Percentiles rank a stretch among this genome's conserved stretches.
phyloP scores from a whole-genome alignment of 169 alveolate genomes.

The Plasmodium chabaudi region DNA sequence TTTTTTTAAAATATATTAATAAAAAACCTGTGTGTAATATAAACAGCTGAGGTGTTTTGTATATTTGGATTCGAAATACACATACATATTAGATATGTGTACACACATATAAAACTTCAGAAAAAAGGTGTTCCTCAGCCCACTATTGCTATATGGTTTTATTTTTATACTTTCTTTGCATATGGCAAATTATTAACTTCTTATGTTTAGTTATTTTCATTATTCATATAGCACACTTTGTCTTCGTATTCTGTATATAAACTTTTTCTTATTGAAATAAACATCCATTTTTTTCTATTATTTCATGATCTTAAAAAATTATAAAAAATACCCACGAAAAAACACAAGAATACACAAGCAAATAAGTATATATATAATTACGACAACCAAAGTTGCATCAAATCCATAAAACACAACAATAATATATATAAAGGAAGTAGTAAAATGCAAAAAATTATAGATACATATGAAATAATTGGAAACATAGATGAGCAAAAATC shows the following conservation, averaged over 20 bases:
- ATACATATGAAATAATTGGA: constrained; percentile 66
- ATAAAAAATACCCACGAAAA: too few relatives aligned
- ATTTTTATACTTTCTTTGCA: neutral
- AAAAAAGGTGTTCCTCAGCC: neutral
- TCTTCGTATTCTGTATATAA: neutral
- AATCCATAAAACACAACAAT: neutral
- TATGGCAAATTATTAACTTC: neutral
- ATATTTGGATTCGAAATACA: too few relatives aligned
- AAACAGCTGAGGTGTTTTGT: too few relatives aligned
- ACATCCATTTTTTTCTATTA: too few relatives aligned
- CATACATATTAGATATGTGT: too few relatives aligned
- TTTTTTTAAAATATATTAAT: neutral
- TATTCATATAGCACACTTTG: constrained; percentile 1
- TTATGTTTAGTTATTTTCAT: neutral
- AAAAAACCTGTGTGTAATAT: too few relatives aligned
- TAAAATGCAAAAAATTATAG: constrained; percentile 49
- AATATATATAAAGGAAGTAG: neutral
- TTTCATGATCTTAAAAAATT: too few relatives aligned
- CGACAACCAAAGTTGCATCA: neutral
- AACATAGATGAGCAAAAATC: constrained; percentile 50
- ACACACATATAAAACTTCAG: too few relatives aligned
- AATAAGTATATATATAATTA: too few relatives aligned
- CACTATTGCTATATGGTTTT: neutral
- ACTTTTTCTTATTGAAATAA: too few relatives aligned
- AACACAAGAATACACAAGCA: too few relatives aligned